phyloP scores from a whole-genome alignment of 192 early-diverging fungal genomes.

The Phlyctochytrium bullatum region DNA sequence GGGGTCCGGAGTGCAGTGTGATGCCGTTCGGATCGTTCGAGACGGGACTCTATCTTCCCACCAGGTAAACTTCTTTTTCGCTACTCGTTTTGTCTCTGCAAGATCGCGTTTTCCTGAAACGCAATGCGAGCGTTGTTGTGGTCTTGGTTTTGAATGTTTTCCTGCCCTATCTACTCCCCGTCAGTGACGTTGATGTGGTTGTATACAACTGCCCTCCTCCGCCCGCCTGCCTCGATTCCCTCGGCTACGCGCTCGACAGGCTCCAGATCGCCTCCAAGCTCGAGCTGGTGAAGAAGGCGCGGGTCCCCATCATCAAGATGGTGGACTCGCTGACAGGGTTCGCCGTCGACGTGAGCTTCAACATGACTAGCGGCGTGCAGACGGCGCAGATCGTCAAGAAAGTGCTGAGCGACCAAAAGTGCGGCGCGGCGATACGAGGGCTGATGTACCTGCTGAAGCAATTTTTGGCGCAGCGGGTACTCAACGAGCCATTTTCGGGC shows the following conservation, averaged over 20 bases:
- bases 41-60: conserved; percentile 83
- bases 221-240: conserved; percentile 33
- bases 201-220: conserved; percentile 19
- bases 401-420: conserved; percentile 48
- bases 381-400: conserved; percentile 59
- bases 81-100: background rate
- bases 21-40: conserved; percentile 85
- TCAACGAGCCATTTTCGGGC: conserved; percentile 87
- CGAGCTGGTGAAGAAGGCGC: conserved; percentile 64
- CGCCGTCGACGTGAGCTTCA: conserved; percentile 83
- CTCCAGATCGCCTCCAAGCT: conserved; percentile 42
- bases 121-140: conserved; percentile 1
- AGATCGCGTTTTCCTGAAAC: background rate
- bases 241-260: conserved; percentile 47
- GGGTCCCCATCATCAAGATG: conserved; percentile 92
- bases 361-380: conserved; percentile 68
- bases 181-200: conserved; percentile 65
- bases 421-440: conserved; percentile 54
- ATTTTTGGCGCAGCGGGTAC: conserved; percentile 66
- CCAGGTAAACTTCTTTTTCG: conserved; percentile 35
- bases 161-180: conserved; percentile 1
- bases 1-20: conserved; percentile 42
- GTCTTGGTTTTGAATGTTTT: background rate
- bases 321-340: conserved; percentile 70
- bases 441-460: conserved; percentile 83